Evolutionary conservation across 345 rosid species (phyloP).

Genomic region (Erucastrum elatum): DNA sequence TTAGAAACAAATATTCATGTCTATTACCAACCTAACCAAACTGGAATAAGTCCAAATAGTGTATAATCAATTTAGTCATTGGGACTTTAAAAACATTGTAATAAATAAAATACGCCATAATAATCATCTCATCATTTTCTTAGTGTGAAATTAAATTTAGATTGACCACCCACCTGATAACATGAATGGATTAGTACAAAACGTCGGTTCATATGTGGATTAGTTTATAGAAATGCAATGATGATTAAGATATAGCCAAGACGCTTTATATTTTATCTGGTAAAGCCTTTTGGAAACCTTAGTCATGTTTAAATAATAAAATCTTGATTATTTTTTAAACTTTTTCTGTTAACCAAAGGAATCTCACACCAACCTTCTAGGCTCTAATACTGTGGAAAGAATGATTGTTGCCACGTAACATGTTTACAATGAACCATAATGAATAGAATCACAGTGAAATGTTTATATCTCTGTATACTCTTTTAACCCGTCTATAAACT

Average conservation of each 20-base stretch:
- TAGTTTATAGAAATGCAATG: not conserved
- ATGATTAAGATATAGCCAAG: not conserved
- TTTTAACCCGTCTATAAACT: not conserved
- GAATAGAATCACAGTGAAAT: not conserved
- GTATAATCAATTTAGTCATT: constrained; percentile 11
- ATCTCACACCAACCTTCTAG: not conserved
- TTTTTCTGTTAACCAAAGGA: not conserved
- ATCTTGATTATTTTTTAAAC: not conserved
- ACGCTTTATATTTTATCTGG: not conserved
- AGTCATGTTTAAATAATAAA: not conserved
- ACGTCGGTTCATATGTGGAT: constrained; percentile 16
- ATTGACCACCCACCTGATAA: constrained; percentile 14
- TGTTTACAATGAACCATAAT: not conserved
- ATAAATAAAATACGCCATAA: not conserved
- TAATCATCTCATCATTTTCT: not conserved
- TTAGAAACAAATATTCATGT: not conserved
- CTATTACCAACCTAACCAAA: constrained; percentile 19
- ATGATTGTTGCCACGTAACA: not conserved
- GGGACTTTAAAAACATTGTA: not conserved
- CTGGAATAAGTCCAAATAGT: constrained; percentile 24
- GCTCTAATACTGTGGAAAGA: not conserved
- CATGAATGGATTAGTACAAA: not conserved
- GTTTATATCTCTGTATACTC: not conserved
- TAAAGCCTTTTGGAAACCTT: not conserved
- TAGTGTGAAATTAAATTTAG: not conserved